A percentile compares a stretch with the other conserved stretches of the same genome.
These are phyloP conservation scores for Sclerotinia minor DNA, from an alignment of 2,329 filamentous ascomycete species.

Conservation along the genomic window DNA sequence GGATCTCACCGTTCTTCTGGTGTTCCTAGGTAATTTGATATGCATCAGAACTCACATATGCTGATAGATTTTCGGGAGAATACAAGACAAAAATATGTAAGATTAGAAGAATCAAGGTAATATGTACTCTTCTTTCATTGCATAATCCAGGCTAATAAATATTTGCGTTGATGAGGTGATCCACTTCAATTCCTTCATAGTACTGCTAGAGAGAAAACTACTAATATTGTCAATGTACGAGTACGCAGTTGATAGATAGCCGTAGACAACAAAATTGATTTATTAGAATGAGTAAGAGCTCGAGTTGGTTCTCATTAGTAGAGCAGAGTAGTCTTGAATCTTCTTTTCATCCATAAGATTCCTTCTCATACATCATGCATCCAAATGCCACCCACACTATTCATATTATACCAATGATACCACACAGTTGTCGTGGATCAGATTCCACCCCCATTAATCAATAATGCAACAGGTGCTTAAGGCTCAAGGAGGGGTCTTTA, in stretches of 20 bases:
- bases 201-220: not conserved
- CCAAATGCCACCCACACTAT: not conserved
- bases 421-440: not conserved
- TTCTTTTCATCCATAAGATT: not conserved
- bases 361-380: not conserved
- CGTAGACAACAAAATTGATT: not conserved
- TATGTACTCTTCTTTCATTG: too few species aligned
- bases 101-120: not conserved
- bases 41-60: too few species aligned
- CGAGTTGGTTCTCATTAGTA: not conserved
- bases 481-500: conserved; percentile 11
- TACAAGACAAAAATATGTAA: not conserved
- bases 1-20: too few species aligned
- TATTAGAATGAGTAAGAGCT: not conserved
- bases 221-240: too few species aligned
- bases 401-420: not conserved
- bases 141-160: not conserved
- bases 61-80: too few species aligned
- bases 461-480: not conserved
- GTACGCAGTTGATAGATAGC: not conserved
- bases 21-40: too few species aligned
- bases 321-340: not conserved
- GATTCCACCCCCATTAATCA: not conserved
- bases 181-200: not conserved
- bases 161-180: conserved; percentile 1